A percentile compares a stretch with the other conserved stretches of the same genome.
Conservation (phyloP, 2,329 filamentous ascomycete genomes). For the Penicillium sp. region DNA sequence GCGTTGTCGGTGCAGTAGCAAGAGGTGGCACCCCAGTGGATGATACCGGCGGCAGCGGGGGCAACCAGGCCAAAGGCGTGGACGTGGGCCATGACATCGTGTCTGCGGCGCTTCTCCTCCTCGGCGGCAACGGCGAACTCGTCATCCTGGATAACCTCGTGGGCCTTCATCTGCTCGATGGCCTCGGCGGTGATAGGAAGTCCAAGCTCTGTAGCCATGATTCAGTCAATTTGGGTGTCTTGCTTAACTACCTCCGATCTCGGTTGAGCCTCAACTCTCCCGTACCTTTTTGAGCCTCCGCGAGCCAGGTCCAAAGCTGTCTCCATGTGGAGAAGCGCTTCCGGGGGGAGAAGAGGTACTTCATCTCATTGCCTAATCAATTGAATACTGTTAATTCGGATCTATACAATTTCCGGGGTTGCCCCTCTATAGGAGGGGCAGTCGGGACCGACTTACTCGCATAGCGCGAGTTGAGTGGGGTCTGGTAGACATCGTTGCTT, state of each 20-base stretch:
- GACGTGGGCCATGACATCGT: conserved; percentile 67
- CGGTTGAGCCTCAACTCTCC: conserved; percentile 10
- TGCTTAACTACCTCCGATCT: conserved; percentile 13
- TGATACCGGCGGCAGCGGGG: conserved; percentile 76
- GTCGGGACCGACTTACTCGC: conserved; percentile 50
- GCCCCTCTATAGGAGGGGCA: conserved; percentile 13
- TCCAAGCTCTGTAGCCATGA: conserved; percentile 59
- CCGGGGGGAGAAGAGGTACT: conserved; percentile 73
- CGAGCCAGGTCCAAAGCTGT: conserved; percentile 80
- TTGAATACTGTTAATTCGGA: conserved; percentile 16
- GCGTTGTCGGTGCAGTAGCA: conserved; percentile 66
- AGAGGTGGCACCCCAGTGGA: conserved; percentile 70
- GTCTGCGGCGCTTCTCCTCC: conserved; percentile 71
- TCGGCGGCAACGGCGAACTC: conserved; percentile 72
- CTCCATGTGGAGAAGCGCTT: conserved; percentile 77
- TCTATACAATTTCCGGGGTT: conserved; percentile 9
- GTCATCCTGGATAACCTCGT: conserved; percentile 71
- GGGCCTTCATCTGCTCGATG: conserved; percentile 70
- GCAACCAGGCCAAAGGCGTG: conserved; percentile 71
- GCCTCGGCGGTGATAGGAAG: conserved; percentile 71
- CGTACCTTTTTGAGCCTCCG: conserved; percentile 67
- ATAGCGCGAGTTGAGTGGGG: conserved; percentile 69
- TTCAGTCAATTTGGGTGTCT: conserved; percentile 25
- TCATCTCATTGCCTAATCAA: conserved; percentile 61
- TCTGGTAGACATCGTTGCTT: conserved; percentile 60